A percentile compares a stretch with the other conserved stretches of the same genome.
These are phyloP conservation scores for Warburgia ugandensis DNA, from an alignment of 164 flowering plant genomes.

Conservation along the genomic window DNA sequence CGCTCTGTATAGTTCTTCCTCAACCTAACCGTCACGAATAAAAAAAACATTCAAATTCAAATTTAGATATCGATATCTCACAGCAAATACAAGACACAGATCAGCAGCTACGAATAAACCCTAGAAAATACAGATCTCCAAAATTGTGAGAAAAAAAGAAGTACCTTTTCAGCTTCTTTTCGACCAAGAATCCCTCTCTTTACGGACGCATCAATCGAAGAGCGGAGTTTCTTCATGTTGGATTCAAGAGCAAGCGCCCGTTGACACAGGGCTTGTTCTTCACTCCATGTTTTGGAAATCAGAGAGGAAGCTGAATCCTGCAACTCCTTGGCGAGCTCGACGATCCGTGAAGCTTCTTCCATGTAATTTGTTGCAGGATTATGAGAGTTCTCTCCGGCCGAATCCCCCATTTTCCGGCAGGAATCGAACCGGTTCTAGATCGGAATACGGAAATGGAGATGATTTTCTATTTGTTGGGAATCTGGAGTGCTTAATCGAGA, in stretches of 20 bases:
- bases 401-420: slow-evolving; percentile 15
- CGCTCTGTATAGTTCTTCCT: slow-evolving; percentile 33
- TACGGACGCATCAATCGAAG: slow-evolving; percentile 24
- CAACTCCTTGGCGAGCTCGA: slow-evolving; percentile 67
- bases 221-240: slow-evolving; percentile 32
- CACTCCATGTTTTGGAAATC: slow-evolving; percentile 34
- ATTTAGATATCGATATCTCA: neutral
- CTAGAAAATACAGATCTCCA: neutral
- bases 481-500: too few species aligned
- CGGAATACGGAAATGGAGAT: neutral
- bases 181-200: slow-evolving; percentile 28
- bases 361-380: slow-evolving; percentile 5
- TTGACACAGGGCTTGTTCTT: slow-evolving; percentile 61
- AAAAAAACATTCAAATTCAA: neutral
- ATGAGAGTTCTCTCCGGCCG: slow-evolving; percentile 5
- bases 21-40: slow-evolving; percentile 22
- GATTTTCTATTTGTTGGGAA: too few species aligned
- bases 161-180: slow-evolving; percentile 46
- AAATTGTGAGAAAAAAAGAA: neutral
- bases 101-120: neutral
- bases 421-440: neutral
- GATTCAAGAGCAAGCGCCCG: slow-evolving; percentile 50
- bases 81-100: neutral
- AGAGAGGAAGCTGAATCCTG: slow-evolving; percentile 60
- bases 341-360: slow-evolving; percentile 47